Conservation (phyloP, 352 stramenopile genomes). For the Pythium diclinum region DNA sequence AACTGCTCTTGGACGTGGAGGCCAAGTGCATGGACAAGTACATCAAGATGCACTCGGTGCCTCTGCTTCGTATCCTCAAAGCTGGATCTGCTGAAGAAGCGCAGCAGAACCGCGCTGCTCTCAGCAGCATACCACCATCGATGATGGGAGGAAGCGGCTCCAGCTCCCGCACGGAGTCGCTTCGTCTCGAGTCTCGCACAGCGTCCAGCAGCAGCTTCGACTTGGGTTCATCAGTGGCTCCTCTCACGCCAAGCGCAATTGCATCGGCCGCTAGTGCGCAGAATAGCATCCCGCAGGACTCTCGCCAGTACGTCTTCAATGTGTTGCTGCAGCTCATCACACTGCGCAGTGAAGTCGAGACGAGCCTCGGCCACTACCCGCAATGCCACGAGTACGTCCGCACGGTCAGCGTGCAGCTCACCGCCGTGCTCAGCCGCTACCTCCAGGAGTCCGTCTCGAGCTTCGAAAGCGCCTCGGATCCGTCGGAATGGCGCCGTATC, state of each 20-base stretch:
- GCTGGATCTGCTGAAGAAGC: conserved; percentile 49
- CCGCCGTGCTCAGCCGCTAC: conserved; percentile 42
- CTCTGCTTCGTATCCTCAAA: conserved; percentile 46
- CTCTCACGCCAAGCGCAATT: conserved; percentile 19
- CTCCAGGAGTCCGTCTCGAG: conserved; percentile 34
- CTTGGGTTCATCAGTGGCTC: conserved; percentile 18
- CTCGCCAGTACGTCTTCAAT: conserved; percentile 79
- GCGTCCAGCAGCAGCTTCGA: conserved; percentile 27
- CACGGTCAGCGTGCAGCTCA: conserved; percentile 52
- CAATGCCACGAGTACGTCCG: conserved; percentile 57
- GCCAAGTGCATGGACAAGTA: conserved; percentile 62
- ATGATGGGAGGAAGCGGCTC: conserved; percentile 26
- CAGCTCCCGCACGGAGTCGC: conserved; percentile 28
- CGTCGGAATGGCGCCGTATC: conserved; percentile 52
- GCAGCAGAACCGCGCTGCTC: conserved; percentile 25
- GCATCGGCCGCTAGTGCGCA: conserved; percentile 22
- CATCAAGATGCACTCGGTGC: conserved; percentile 46
- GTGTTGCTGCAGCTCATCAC: conserved; percentile 76
- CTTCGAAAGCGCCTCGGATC: conserved; percentile 25
- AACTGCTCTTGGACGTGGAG: conserved; percentile 47
- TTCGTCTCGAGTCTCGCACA: conserved; percentile 28
- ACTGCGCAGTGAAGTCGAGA: conserved; percentile 67
- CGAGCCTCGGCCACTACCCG: conserved; percentile 50
- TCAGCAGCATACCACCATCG: conserved; percentile 8
- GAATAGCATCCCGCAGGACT: conserved; percentile 42